Base-by-base conservation (phyloP, 208 protist species). In the Acanthamoeba lenticulata region DNA sequence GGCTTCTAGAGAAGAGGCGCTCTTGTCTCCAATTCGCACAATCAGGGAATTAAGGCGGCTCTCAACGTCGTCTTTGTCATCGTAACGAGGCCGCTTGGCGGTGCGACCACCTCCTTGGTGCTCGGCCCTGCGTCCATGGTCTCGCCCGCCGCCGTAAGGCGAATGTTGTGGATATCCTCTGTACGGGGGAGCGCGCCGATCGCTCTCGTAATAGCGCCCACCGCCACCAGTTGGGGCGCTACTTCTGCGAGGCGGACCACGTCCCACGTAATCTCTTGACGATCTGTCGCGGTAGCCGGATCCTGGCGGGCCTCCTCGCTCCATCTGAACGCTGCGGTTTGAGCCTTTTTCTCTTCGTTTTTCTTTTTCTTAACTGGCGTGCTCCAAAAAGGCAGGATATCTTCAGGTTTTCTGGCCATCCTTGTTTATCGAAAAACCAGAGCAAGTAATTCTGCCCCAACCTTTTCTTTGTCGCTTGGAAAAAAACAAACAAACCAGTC, bases 1-100 rank as follows among this genome's bases (percentile, higher is more conserved):
- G 42, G 91, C 88, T 29, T 92, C 81, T 5, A 95, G 44, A 49
- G 79, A 34, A 67, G 52, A 44, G 32, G 86, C 47, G 44, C 79
- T 88, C 79, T 88, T 88, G 47, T 88, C 79, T 9, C 79, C 79
- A 55, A 88, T 88, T 9, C 29, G 36, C n/a, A 88, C 79, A 36
- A 88, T 88, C 19, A 88, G 79, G 29, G 79, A 79, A 21, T 7
- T 45, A 19, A 88, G 79, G 42, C 79, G 36, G 36, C 36, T 29
- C 36, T 88, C 79, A 7, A 88, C 36, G 79, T 88, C 79, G 27
- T 45, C 79, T 19, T 45, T 55, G 7, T 88, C 79, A n/a, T 88
- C 79, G 47, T 88, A 88, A 21, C 79, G 36, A 4, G 29, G 24
- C 47, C 79, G 40, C 21, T 88, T 88, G 44, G 2, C 24, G 47